phyloP scores from a whole-genome alignment of 352 stramenopile genomes.

The Phytophthora tubulina region DNA sequence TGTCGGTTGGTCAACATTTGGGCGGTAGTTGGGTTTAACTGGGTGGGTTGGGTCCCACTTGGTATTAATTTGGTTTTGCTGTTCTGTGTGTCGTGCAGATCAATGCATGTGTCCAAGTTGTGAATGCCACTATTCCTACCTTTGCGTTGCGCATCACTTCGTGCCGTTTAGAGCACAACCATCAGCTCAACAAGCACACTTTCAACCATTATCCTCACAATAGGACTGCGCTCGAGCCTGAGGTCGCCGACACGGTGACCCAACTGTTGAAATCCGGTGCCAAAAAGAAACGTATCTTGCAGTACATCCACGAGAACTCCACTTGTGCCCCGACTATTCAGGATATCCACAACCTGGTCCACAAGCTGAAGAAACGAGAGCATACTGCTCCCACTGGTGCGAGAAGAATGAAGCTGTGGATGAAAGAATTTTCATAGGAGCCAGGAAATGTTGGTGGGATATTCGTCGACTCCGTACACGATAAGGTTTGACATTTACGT shows the following conservation, averaged over 20 bases:
- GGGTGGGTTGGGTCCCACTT: no score
- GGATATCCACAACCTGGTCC: constrained; percentile 5
- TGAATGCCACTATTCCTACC: background rate
- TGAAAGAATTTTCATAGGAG: constrained; percentile 9
- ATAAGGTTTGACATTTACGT: constrained; percentile 6
- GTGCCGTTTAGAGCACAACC: constrained; percentile 3
- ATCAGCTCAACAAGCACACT: background rate
- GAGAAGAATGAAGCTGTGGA: constrained; percentile 14
- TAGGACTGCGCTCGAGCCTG: background rate
- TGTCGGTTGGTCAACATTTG: background rate
- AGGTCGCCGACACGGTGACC: background rate
- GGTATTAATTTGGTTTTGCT: background rate
- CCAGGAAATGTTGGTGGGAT: constrained; percentile 17
- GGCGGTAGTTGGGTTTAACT: background rate
- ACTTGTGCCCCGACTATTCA: background rate
- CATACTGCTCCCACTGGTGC: constrained; percentile 2
- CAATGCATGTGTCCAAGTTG: constrained; percentile 12
- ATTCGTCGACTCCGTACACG: constrained; percentile 8
- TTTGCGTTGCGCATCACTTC: constrained; percentile 8
- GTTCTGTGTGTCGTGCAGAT: constrained; percentile 3
- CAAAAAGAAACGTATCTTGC: constrained; percentile 23
- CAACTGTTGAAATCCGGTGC: constrained; percentile 3
- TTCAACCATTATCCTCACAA: constrained; percentile 12
- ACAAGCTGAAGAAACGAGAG: constrained; percentile 3
- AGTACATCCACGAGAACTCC: constrained; percentile 9